phyloP scores from a whole-genome alignment of 495 filamentous ascomycete species.

The Acidiella bohemica region DNA sequence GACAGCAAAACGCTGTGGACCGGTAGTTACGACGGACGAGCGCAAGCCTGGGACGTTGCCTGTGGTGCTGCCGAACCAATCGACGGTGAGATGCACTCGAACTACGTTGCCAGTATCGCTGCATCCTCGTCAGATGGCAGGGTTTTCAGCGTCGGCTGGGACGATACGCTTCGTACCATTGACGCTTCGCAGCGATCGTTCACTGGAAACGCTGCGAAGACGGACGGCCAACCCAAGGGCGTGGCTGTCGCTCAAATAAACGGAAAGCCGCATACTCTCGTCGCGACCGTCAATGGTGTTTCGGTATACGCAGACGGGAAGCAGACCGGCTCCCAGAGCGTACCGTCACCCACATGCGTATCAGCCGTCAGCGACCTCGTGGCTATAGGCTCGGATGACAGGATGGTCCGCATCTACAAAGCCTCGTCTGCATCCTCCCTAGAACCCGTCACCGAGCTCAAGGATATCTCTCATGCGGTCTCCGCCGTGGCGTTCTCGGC shows the following conservation, averaged over 20 bases:
- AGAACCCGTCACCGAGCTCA: constrained; percentile 33
- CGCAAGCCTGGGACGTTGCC: constrained; percentile 65
- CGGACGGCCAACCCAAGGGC: constrained; percentile 49
- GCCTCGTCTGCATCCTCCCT: constrained; percentile 37
- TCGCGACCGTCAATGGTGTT: constrained; percentile 53
- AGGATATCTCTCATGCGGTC: constrained; percentile 41
- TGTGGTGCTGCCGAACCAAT: constrained; percentile 53
- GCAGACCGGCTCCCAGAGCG: constrained; percentile 33
- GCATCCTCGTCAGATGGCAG: constrained; percentile 40
- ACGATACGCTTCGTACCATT: constrained; percentile 77
- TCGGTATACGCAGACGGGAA: constrained; percentile 50
- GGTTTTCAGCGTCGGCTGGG: constrained; percentile 83
- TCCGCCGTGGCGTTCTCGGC: constrained; percentile 67
- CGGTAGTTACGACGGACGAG: constrained; percentile 79
- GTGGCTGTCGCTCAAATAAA: constrained; percentile 35
- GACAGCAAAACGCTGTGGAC: constrained; percentile 58
- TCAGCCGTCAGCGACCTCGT: constrained; percentile 50
- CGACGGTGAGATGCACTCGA: constrained; percentile 66
- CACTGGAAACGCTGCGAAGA: constrained; percentile 38
- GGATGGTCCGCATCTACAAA: constrained; percentile 56
- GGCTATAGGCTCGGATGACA: constrained; percentile 66
- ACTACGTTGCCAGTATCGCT: constrained; percentile 68
- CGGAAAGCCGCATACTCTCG: constrained; percentile 36
- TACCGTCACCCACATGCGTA: constrained; percentile 35
- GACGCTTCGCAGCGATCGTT: constrained; percentile 48